Percentiles rank a stretch among this genome's conserved stretches.
phyloP scores from a whole-genome alignment of 108 stramenopile genomes.

The Aurantiochytrium sp. region DNA sequence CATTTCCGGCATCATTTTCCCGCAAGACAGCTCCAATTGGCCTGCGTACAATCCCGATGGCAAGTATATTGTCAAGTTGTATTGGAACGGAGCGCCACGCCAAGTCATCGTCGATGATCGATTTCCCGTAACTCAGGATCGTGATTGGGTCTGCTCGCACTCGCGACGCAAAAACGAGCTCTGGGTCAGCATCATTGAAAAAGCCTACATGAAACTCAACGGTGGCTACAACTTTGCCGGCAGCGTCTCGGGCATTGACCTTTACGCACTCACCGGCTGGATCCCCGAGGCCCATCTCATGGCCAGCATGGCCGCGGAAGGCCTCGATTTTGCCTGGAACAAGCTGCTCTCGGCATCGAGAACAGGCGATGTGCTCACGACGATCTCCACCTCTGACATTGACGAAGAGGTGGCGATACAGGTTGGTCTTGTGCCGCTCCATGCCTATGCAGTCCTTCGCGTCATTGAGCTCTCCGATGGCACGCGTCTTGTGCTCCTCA shows the following conservation, averaged over 20 bases:
- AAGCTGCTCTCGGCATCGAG: constrained; percentile 59
- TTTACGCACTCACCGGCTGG: constrained; percentile 84
- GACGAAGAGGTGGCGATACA: constrained; percentile 53
- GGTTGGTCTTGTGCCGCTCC: constrained; percentile 72
- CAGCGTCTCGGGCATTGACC: constrained; percentile 74
- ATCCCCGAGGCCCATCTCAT: constrained; percentile 70
- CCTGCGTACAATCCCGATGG: constrained; percentile 76
- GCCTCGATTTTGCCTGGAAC: constrained; percentile 68
- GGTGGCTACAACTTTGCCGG: constrained; percentile 83
- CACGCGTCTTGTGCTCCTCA: constrained; percentile 62
- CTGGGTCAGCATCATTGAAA: constrained; percentile 85
- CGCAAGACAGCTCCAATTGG: constrained; percentile 53
- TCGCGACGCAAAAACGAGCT: constrained; percentile 55
- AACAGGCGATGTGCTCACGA: constrained; percentile 76
- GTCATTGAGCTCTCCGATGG: constrained; percentile 54
- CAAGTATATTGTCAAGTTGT: constrained; percentile 83
- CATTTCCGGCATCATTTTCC: constrained; percentile 65
- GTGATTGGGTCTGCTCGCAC: constrained; percentile 68
- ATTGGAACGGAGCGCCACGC: constrained; percentile 77
- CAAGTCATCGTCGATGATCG: constrained; percentile 76
- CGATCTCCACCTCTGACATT: constrained; percentile 62
- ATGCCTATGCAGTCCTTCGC: constrained; percentile 80
- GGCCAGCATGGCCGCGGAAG: constrained; percentile 52
- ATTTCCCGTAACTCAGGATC: constrained; percentile 66
- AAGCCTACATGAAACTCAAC: constrained; percentile 84